A percentile compares a stretch with the other conserved stretches of the same genome.
Conservation (phyloP, 805 yeast genomes). For the Phaffomyces opuntiae region DNA sequence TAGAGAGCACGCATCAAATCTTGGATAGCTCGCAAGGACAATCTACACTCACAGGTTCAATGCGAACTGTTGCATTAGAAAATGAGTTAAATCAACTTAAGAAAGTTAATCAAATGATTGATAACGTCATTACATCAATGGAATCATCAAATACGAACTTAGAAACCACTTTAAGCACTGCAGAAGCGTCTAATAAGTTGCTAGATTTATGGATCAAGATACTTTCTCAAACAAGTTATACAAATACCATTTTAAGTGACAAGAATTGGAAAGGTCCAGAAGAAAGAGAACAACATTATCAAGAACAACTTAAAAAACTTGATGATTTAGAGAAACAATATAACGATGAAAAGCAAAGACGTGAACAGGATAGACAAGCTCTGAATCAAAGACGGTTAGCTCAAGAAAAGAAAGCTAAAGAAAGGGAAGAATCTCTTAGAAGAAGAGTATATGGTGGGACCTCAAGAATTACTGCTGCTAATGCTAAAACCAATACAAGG, state of each 20-base stretch:
- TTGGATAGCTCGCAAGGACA: slow-evolving; percentile 11
- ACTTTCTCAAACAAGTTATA: slow-evolving; percentile 53
- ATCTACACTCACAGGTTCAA: slow-evolving; percentile 11
- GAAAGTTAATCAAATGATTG: slow-evolving; percentile 15
- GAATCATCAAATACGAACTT: slow-evolving; percentile 15
- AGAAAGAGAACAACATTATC: slow-evolving; percentile 19
- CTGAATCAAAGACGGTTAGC: slow-evolving; percentile 11
- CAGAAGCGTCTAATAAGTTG: slow-evolving; percentile 41
- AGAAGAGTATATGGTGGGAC: slow-evolving; percentile 23
- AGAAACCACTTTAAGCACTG: slow-evolving; percentile 23
- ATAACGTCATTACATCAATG: slow-evolving; percentile 16
- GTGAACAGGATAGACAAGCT: slow-evolving; percentile 22
- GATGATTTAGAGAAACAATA: slow-evolving; percentile 23
- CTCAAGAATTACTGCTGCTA: background rate
- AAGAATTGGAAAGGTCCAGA: slow-evolving; percentile 32
- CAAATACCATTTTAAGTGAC: slow-evolving; percentile 40
- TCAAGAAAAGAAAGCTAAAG: slow-evolving; percentile 16
- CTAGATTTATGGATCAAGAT: slow-evolving; percentile 56
- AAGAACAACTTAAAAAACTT: slow-evolving; percentile 20
- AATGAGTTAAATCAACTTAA: slow-evolving; percentile 18
- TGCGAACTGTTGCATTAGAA: slow-evolving; percentile 18
- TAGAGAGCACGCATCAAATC: slow-evolving; percentile 6
- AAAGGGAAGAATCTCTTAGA: slow-evolving; percentile 22
- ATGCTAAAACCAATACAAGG: background rate
- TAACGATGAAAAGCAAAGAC: slow-evolving; percentile 17